Percentiles rank a stretch among this genome's conserved stretches.
Conservation (phyloP, 2,329 filamentous ascomycete genomes). For the Sclerotinia subarctica region DNA sequence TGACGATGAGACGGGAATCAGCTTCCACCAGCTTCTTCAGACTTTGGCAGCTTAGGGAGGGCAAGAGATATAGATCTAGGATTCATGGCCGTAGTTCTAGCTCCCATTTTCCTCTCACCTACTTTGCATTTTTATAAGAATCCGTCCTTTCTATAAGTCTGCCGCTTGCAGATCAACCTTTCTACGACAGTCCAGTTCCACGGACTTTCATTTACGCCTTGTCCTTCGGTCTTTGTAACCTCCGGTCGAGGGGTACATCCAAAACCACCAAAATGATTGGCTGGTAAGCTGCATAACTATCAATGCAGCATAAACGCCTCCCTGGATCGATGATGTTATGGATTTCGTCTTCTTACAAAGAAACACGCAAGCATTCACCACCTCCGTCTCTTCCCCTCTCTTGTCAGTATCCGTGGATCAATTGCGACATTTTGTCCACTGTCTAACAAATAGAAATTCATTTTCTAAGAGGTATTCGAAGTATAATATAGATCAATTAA, state of each 20-base stretch:
- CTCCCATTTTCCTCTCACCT: background rate
- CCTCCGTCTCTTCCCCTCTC: background rate
- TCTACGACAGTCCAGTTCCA: background rate
- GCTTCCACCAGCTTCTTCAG: background rate
- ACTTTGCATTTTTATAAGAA: background rate
- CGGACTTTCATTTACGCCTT: conserved; percentile 4
- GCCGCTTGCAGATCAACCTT: background rate
- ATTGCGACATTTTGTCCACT: too few species aligned
- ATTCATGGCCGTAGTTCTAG: background rate
- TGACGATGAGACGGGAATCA: background rate
- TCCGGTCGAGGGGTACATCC: conserved; percentile 27
- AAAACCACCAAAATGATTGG: conserved; percentile 15
- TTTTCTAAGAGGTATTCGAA: background rate
- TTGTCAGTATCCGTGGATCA: background rate
- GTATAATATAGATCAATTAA: background rate
- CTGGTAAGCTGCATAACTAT: conserved; percentile 7
- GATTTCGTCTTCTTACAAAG: conserved; percentile 13
- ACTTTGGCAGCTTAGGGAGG: background rate
- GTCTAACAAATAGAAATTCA: background rate
- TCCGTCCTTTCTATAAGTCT: background rate
- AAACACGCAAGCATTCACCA: conserved; percentile 22
- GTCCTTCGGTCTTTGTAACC: conserved; percentile 12
- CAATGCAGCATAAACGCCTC: conserved; percentile 1
- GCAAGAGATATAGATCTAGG: background rate
- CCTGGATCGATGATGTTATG: conserved; percentile 23